Conservation (phyloP, 192 early-diverging fungal species). For the Coemansia guatemalensis region DNA sequence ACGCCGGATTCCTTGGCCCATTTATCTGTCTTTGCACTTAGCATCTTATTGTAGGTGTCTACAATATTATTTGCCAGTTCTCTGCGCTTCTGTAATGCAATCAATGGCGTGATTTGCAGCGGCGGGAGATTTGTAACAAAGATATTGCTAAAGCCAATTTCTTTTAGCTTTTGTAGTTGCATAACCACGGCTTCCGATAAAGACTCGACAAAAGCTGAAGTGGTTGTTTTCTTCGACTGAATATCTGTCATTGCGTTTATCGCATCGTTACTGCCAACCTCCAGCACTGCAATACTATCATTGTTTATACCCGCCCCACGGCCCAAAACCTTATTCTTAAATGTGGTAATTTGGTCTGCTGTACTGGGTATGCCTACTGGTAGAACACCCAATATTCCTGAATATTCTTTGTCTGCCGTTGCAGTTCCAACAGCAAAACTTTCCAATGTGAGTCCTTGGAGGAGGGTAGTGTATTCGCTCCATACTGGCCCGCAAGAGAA, state of each 20-base stretch:
- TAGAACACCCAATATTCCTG: constrained; percentile 7
- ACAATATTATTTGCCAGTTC: constrained; percentile 4
- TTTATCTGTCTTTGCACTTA: constrained; percentile 9
- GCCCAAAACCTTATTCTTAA: background rate
- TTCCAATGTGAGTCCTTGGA: background rate
- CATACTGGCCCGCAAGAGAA: constrained; percentile 21
- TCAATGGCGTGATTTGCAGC: constrained; percentile 14
- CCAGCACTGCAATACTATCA: constrained; percentile 4
- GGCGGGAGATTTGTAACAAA: constrained; percentile 14
- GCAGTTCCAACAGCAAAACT: constrained; percentile 5
- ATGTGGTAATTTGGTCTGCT: constrained; percentile 10
- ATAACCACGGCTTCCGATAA: constrained; percentile 10
- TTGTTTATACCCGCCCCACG: no score
- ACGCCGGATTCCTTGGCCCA: no score
- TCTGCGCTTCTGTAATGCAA: constrained; percentile 2
- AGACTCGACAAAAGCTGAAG: background rate
- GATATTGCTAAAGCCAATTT: constrained; percentile 13
- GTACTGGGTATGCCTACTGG: constrained; percentile 17
- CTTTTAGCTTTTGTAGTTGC: constrained; percentile 8
- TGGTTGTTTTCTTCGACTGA: background rate
- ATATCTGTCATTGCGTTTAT: constrained; percentile 8
- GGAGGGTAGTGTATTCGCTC: constrained; percentile 13
- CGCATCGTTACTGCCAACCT: constrained; percentile 19
- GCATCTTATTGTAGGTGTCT: constrained; percentile 13
- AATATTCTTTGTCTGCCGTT: background rate